These are phyloP conservation scores for Yamadazyma siamensis DNA, from an alignment of 1,139 yeast genomes.

Conservation along the genomic window DNA sequence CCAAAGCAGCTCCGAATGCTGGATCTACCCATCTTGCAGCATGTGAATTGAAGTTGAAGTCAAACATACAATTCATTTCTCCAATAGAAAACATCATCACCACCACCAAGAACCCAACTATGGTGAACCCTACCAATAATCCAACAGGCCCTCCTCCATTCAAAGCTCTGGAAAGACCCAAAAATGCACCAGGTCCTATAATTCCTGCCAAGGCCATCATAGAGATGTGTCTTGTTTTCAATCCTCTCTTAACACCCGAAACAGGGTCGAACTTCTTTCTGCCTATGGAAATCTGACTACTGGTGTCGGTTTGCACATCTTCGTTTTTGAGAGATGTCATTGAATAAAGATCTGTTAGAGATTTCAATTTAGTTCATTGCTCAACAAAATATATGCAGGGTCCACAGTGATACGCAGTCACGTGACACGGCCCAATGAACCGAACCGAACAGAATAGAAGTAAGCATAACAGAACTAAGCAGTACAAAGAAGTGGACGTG, in stretches of 20 bases:
- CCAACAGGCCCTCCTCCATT: constrained; percentile 66
- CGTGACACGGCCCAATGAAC: no score
- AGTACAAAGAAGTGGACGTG: no score
- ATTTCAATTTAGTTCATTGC: no score
- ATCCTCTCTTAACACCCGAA: constrained; percentile 22
- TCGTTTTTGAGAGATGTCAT: background rate
- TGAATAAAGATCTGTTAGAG: background rate
- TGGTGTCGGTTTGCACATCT: constrained; percentile 1
- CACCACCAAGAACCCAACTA: constrained; percentile 21
- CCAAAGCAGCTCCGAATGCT: constrained; percentile 40
- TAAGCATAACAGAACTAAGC: no score
- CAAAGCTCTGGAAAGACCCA: constrained; percentile 35
- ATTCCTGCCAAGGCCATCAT: constrained; percentile 84
- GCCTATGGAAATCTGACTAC: background rate
- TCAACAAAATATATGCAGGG: no score
- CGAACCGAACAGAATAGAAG: no score
- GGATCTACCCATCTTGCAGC: constrained; percentile 40
- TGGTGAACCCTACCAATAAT: constrained; percentile 48
- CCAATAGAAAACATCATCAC: constrained; percentile 20
- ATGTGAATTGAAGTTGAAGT: constrained; percentile 32
- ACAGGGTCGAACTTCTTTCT: constrained; percentile 12
- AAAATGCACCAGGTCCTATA: constrained; percentile 55
- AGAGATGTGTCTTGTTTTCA: constrained; percentile 38
- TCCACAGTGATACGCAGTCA: no score
- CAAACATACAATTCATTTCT: constrained; percentile 32